Conservation (phyloP, 192 early-diverging fungal genomes). For the Funneliformis mosseae region DNA sequence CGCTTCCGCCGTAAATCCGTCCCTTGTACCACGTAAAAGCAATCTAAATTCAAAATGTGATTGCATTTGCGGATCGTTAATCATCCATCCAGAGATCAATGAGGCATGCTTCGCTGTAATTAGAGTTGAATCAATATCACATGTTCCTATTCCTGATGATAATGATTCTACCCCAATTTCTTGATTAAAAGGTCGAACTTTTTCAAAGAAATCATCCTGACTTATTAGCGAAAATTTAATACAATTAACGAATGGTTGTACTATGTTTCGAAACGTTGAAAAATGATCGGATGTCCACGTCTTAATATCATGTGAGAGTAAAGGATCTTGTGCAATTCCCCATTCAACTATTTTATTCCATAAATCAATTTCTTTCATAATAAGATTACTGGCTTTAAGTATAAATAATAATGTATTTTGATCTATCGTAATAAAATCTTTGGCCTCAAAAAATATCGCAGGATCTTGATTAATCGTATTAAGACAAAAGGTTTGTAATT, state of each 20-base stretch:
- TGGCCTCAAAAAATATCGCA: neutral
- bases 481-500: neutral
- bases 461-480: neutral
- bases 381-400: neutral
- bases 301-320: neutral
- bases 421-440: conserved; percentile 1
- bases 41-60: neutral
- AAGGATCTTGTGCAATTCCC: neutral
- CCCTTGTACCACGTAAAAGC: conserved; percentile 7
- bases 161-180: neutral
- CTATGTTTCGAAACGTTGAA: neutral
- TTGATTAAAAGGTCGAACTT: neutral
- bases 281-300: neutral
- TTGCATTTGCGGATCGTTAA: neutral
- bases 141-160: neutral
- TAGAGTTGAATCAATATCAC: conserved; percentile 14
- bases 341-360: conserved; percentile 14
- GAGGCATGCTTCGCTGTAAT: neutral
- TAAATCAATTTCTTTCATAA: conserved; percentile 13
- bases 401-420: neutral
- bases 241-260: neutral
- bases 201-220: neutral
- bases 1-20: neutral
- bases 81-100: conserved; percentile 6
- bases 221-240: neutral